Percentiles rank a stretch among this genome's conserved stretches.
phyloP scores from a whole-genome alignment of 352 stramenopile genomes.

The Phytophthora vignae region DNA sequence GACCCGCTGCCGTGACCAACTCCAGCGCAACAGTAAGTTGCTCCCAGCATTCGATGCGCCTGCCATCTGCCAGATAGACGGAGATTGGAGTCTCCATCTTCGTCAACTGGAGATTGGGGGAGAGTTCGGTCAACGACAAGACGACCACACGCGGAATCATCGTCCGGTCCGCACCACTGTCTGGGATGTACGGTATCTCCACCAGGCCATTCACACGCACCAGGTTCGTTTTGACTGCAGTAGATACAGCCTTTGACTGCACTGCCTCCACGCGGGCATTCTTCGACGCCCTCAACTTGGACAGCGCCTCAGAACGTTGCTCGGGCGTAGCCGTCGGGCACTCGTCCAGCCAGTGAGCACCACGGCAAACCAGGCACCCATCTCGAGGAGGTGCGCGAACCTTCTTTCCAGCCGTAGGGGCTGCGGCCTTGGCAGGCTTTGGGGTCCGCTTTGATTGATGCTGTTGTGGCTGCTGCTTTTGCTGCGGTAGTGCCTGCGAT shows the following conservation, averaged over 20 bases:
- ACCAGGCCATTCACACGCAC: background rate
- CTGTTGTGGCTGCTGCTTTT: background rate
- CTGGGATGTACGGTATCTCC: background rate
- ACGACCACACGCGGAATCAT: background rate
- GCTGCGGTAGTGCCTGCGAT: no score
- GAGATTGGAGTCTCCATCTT: background rate
- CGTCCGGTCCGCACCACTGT: slow-evolving; percentile 1
- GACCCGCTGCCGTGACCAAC: background rate
- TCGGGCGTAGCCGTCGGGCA: slow-evolving; percentile 4
- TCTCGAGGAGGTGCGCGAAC: background rate
- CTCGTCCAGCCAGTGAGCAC: slow-evolving; percentile 3
- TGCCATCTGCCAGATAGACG: background rate
- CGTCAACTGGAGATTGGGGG: background rate
- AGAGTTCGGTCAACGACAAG: background rate
- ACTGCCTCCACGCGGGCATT: background rate
- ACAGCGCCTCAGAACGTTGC: background rate
- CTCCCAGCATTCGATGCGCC: background rate
- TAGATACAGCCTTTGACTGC: slow-evolving; percentile 3
- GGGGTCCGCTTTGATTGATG: background rate
- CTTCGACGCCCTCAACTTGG: background rate
- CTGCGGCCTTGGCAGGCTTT: background rate
- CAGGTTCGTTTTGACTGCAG: background rate
- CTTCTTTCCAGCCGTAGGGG: background rate
- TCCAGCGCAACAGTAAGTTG: background rate
- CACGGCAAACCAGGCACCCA: slow-evolving; percentile 1